Evolutionary conservation across 2,329 filamentous ascomycete species (phyloP).

Genomic region (Clarireedia sp.): DNA sequence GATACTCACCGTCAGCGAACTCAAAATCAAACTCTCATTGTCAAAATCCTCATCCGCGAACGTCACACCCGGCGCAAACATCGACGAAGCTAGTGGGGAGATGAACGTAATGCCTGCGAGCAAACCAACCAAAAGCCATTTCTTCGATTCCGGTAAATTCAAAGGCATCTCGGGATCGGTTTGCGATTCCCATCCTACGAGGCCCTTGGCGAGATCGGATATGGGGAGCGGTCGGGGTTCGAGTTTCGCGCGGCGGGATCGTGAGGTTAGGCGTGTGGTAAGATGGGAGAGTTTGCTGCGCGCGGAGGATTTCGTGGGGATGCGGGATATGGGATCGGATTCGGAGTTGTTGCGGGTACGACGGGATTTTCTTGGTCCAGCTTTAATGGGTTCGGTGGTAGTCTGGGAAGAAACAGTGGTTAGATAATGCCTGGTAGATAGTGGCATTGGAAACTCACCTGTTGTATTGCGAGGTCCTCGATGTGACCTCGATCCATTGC

Average conservation of each 20-base stretch:
- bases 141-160: constrained; percentile 37
- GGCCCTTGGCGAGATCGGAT: constrained; percentile 42
- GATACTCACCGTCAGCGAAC: constrained; percentile 48
- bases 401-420: constrained; percentile 10
- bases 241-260: constrained; percentile 12
- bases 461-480: constrained; percentile 21
- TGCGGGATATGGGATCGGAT: background rate
- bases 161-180: constrained; percentile 50
- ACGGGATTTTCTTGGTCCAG: background rate
- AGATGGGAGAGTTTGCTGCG: constrained; percentile 22
- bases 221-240: constrained; percentile 30
- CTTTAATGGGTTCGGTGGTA: constrained; percentile 2
- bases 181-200: constrained; percentile 53
- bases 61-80: constrained; percentile 61
- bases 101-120: constrained; percentile 30
- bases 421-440: background rate
- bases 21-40: constrained; percentile 36
- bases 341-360: background rate
- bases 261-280: constrained; percentile 22
- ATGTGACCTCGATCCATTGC: constrained; percentile 23
- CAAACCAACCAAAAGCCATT: constrained; percentile 26
- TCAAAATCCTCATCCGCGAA: constrained; percentile 54
- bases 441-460: constrained; percentile 8
- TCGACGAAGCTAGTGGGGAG: constrained; percentile 35
- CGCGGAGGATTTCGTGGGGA: constrained; percentile 15